A percentile compares a stretch with the other conserved stretches of the same genome.
Conservation (phyloP, 2,329 filamentous ascomycete genomes). For the Parastagonospora avenae region DNA sequence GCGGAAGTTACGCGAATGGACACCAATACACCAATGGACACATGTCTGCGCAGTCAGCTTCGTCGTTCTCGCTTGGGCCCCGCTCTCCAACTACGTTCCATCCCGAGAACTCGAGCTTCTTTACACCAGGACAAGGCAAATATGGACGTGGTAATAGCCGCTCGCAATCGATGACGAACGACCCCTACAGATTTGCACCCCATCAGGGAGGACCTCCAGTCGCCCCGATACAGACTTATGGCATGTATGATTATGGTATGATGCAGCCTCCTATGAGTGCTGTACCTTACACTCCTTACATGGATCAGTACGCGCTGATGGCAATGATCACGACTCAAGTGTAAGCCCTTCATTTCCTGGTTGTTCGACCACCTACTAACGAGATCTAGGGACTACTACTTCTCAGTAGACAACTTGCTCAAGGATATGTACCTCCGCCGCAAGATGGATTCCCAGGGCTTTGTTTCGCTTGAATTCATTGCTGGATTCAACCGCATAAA, state of each 20-base stretch:
- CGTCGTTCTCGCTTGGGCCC: slow-evolving; percentile 42
- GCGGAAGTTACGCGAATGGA: slow-evolving; percentile 46
- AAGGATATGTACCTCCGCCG: slow-evolving; percentile 88
- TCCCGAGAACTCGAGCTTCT: slow-evolving; percentile 42
- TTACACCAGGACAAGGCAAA: slow-evolving; percentile 39
- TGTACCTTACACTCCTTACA: slow-evolving; percentile 62
- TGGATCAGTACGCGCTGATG: slow-evolving; percentile 62
- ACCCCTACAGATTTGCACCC: slow-evolving; percentile 53
- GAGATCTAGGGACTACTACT: slow-evolving; percentile 82
- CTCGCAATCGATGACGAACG: slow-evolving; percentile 66
- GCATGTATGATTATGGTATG: slow-evolving; percentile 62
- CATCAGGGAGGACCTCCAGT: slow-evolving; percentile 46
- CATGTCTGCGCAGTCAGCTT: slow-evolving; percentile 33
- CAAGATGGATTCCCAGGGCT: slow-evolving; percentile 95
- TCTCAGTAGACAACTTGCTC: slow-evolving; percentile 92
- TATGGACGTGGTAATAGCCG: slow-evolving; percentile 59
- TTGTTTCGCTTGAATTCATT: slow-evolving; percentile 79
- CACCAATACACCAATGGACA: slow-evolving; percentile 50
- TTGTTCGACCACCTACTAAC: slow-evolving; percentile 29
- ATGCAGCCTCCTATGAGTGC: slow-evolving; percentile 64
- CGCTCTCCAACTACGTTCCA: slow-evolving; percentile 44
- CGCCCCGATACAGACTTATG: slow-evolving; percentile 55
- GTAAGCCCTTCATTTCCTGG: slow-evolving; percentile 44
- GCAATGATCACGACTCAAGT: slow-evolving; percentile 65
- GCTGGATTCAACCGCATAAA: slow-evolving; percentile 86